phyloP scores from a whole-genome alignment of 305 asterid species.

The Euphrasia arctica region DNA sequence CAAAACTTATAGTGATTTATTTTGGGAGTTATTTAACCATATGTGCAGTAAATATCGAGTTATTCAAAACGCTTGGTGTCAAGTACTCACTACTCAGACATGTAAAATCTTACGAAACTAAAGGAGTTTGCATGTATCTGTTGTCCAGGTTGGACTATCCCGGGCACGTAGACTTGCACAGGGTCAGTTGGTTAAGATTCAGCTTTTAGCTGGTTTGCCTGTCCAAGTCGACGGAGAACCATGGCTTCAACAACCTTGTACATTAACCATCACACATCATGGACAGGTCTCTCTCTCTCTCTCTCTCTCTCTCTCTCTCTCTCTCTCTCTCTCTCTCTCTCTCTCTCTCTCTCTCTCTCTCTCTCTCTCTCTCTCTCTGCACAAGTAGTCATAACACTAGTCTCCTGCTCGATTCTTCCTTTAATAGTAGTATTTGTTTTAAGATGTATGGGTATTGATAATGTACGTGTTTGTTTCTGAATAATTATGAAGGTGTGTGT shows the following conservation, averaged over 20 bases:
- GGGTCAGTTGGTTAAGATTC: constrained; percentile 89
- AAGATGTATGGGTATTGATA: background rate
- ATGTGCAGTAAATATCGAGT: background rate
- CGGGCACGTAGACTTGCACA: constrained; percentile 93
- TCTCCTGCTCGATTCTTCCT: background rate
- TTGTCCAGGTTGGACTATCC: constrained; percentile 85
- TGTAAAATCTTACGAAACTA: background rate
- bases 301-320: constrained; percentile 1
- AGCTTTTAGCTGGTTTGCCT: constrained; percentile 78
- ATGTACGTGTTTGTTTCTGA: background rate
- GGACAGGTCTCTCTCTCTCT: constrained; percentile 66
- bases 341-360: constrained; percentile 21
- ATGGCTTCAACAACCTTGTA: constrained; percentile 90
- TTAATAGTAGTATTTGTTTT: background rate
- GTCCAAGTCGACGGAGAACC: constrained; percentile 98
- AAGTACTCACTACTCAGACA: background rate
- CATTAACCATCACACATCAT: constrained; percentile 74
- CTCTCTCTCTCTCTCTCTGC: constrained; percentile 12
- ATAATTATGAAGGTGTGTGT: constrained; percentile 9
- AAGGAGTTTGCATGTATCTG: constrained; percentile 8
- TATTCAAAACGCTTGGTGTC: background rate
- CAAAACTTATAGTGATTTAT: background rate
- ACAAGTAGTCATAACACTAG: background rate
- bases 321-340: constrained; percentile 1
- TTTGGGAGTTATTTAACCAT: background rate